A percentile compares a stretch with the other conserved stretches of the same genome.
Conservation (phyloP, 2,329 filamentous ascomycete species). For the Fusarium piperis region DNA sequence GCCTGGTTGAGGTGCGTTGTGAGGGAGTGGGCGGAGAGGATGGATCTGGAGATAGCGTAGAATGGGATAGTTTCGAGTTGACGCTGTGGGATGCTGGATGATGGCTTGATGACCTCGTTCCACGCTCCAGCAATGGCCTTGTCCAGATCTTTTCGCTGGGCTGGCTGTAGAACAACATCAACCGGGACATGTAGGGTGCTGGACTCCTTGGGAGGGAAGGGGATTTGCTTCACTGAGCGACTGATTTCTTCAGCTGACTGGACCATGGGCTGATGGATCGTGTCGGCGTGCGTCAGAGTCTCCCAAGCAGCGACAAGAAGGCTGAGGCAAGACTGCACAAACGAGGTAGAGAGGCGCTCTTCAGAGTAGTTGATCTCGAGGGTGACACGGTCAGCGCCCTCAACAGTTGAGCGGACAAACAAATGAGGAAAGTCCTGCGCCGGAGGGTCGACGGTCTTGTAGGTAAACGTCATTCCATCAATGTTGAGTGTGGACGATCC, state of each 20-base stretch:
- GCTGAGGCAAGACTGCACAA: slow-evolving; percentile 57
- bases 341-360: slow-evolving; percentile 52
- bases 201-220: slow-evolving; percentile 45
- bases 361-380: slow-evolving; percentile 59
- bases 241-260: slow-evolving; percentile 54
- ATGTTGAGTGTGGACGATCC: slow-evolving; percentile 56
- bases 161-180: slow-evolving; percentile 47
- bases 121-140: slow-evolving; percentile 55
- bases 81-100: slow-evolving; percentile 52
- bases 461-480: slow-evolving; percentile 56
- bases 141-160: slow-evolving; percentile 54
- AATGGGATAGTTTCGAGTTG: slow-evolving; percentile 59
- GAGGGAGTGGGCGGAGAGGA: slow-evolving; percentile 60
- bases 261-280: slow-evolving; percentile 57
- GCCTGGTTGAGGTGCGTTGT: slow-evolving; percentile 56
- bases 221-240: slow-evolving; percentile 52
- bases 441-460: slow-evolving; percentile 53
- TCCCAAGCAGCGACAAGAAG: slow-evolving; percentile 58
- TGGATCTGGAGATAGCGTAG: slow-evolving; percentile 60
- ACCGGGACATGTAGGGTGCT: slow-evolving; percentile 27
- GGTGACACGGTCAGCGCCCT: slow-evolving; percentile 49
- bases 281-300: slow-evolving; percentile 56
- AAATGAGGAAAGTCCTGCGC: slow-evolving; percentile 57
- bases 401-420: slow-evolving; percentile 54
- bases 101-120: slow-evolving; percentile 55